Evolutionary conservation across 768 basidiomycete genomes (phyloP), one percentile per base, ranked within the genome.

Genomic region (Tulasnella sp.): DNA sequence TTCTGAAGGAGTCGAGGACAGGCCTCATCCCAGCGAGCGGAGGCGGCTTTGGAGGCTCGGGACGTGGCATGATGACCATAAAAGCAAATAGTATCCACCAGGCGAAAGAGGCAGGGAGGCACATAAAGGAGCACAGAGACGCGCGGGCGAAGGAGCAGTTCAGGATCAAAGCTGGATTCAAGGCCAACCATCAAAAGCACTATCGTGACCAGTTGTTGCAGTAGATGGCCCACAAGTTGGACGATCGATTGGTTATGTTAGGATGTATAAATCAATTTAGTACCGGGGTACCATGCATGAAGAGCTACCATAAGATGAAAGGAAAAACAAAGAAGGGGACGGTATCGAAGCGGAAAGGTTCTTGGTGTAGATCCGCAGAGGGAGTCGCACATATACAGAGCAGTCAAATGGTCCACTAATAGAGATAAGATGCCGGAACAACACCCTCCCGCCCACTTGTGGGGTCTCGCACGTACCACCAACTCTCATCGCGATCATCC

Each of bases 41-140:
- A 82, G 96, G 94, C 48, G 96, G 94, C 1, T 95, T 91, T 81
- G 96, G 97, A 36, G 95, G 94, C 2, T 96, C 88, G 83, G 97
- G 97, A 1, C 86, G 86, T 14, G 96, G 95, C 1, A 92, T 89
- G 10, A 90, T 95, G 42, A 93, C 96, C 14, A 89, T 98, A 80
- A 94, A 92, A 84, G 97, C 96, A 31, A 89, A 95, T 75, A 99
- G 99, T 86, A 89, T 89, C n/a, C 98, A 98, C 2, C 97, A 99
- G 86, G 98, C 98, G 19, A 90, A 90, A 81, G 93, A 98, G 85
- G 97, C 97, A 31, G 95, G 92, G 19, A 89, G 94, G 71, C 94
- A 97, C 85, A 89, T 94, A 1, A 88, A 91, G 77, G 93, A 96
- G 83, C 94, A 93, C 86, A 88, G 93, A 81, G 97, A 98, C 84